Evolutionary conservation across 805 yeast species (phyloP).

Genomic region (Candida boleticola): DNA sequence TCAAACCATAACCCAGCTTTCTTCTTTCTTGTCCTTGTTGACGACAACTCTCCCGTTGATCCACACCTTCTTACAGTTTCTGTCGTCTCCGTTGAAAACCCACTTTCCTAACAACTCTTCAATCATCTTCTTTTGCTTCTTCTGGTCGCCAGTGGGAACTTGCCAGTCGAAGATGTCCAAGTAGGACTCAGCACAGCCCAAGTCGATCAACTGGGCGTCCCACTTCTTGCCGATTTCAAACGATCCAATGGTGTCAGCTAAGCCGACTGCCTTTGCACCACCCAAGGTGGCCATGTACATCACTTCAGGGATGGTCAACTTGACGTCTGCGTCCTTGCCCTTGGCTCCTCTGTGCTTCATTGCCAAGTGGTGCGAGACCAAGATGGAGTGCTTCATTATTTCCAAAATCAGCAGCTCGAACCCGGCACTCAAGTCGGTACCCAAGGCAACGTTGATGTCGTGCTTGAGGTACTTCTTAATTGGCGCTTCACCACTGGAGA

Average conservation of each 20-base stretch:
- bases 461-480: conserved; percentile 62
- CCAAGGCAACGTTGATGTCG: conserved; percentile 70
- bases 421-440: conserved; percentile 45
- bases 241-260: conserved; percentile 60
- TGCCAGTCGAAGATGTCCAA: conserved; percentile 81
- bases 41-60: conserved; percentile 72
- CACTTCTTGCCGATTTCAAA: conserved; percentile 77
- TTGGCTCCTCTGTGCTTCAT: conserved; percentile 38
- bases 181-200: conserved; percentile 51
- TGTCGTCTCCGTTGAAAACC: conserved; percentile 92
- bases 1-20: conserved; percentile 1
- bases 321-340: conserved; percentile 34
- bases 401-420: conserved; percentile 39
- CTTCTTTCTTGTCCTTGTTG: conserved; percentile 25
- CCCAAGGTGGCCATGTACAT: conserved; percentile 83
- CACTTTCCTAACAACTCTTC: conserved; percentile 74
- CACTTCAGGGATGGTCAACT: conserved; percentile 66
- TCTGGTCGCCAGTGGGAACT: conserved; percentile 29
- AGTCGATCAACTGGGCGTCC: conserved; percentile 78
- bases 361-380: conserved; percentile 41
- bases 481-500: conserved; percentile 89
- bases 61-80: conserved; percentile 80
- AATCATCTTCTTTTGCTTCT: conserved; percentile 31
- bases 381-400: conserved; percentile 30
- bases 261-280: conserved; percentile 75